Evolutionary conservation across 306 rosid species (phyloP), one percentile per base, ranked within the genome.

Genomic region (Gillenia trifoliata): DNA sequence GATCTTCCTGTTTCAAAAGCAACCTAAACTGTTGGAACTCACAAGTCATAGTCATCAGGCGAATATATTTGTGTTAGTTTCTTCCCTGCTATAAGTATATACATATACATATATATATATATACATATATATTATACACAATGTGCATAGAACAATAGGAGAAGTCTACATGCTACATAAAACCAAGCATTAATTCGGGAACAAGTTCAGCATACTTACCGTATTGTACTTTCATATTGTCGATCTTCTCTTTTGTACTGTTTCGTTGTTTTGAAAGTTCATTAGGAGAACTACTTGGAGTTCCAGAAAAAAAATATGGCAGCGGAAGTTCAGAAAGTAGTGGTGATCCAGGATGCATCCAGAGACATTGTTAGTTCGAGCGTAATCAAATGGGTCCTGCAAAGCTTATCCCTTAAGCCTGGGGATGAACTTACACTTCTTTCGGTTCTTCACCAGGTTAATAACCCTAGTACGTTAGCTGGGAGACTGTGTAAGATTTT

Each of bases 301-400:
- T 47, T 49, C 15, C 25, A 43, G 45, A 63, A 8, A 62, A 4
- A 23, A 70, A 5, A 49, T 17, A 55, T 45, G 22, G 80, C 77
- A 85, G 62, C 70, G 12, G 61, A 56, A 62, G 88, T 77, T 40
- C 81, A 85, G 73, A 89, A 72, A 76, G 83, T 88, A 25, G 83
- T 91, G 86, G 90, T 88, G 90, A 84, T 89, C 78, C 90, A 89
- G 41, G 93, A 89, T 70, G 89, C 92, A 77, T 81, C 96, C 64
- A 89, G 79, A 79, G 84, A 86, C 3, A 29, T 72, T 57, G 86
- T 84, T 50, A 83, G 92, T 77, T 60, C 65, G 80, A 78, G 69
- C 50, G 85, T 87, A 77, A 80, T 91, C 55, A 41, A 15, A 73
- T 74, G 68, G 76, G 78, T 84, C 83, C 85, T 87, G 73, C 72